These are phyloP conservation scores for Dipodascopsis uninucleata DNA, from an alignment of 805 yeast genomes.

Conservation along the genomic window DNA sequence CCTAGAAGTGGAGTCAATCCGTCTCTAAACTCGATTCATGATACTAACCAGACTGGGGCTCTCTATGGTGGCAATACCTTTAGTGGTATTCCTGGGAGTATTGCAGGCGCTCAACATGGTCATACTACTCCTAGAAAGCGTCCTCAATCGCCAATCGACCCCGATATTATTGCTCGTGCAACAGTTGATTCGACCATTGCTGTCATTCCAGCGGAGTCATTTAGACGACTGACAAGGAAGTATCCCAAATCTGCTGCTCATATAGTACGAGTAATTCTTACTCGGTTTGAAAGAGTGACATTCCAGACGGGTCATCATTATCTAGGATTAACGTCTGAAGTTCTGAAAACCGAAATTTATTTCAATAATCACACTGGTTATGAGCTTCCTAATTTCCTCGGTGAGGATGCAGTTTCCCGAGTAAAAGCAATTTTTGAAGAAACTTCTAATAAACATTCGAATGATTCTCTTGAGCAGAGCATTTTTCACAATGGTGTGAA, in stretches of 20 bases:
- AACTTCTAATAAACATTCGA: too few species aligned
- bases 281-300: slow-evolving; percentile 84
- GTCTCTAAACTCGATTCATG: too few species aligned
- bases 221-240: slow-evolving; percentile 61
- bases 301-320: slow-evolving; percentile 86
- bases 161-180: slow-evolving; percentile 69
- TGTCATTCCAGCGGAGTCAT: slow-evolving; percentile 82
- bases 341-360: slow-evolving; percentile 67
- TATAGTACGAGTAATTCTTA: slow-evolving; percentile 86
- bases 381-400: slow-evolving; percentile 62
- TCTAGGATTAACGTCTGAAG: slow-evolving; percentile 77
- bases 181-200: slow-evolving; percentile 77
- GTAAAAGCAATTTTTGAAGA: slow-evolving; percentile 33
- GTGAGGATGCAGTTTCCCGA: slow-evolving; percentile 52
- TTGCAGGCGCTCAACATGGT: too few species aligned
- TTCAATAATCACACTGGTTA: slow-evolving; percentile 46
- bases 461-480: too few species aligned
- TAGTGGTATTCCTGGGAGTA: too few species aligned
- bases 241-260: slow-evolving; percentile 90
- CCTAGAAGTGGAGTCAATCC: too few species aligned
- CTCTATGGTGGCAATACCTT: too few species aligned
- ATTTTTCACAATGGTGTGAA: too few species aligned
- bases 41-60: too few species aligned
- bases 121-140: too few species aligned
- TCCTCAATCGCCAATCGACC: slow-evolving; percentile 13